These are phyloP conservation scores for Vanderwaltozyma verrucispora DNA, from an alignment of 805 yeast genomes.

Conservation along the genomic window DNA sequence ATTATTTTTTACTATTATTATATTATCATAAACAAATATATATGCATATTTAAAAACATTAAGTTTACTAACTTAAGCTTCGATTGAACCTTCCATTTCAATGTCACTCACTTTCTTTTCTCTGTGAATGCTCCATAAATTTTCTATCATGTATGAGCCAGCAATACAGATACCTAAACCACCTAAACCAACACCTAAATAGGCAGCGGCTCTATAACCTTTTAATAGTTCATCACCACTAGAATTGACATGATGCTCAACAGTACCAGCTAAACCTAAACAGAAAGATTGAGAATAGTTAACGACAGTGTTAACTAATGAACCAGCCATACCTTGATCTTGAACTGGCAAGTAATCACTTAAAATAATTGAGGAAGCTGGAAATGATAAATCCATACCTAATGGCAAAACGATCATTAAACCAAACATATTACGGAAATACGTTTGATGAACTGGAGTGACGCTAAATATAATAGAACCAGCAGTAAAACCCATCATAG, in stretches of 20 bases:
- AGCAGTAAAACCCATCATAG: constrained; percentile 45
- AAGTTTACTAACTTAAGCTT: too few relatives aligned
- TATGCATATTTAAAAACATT: too few relatives aligned
- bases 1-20: too few relatives aligned
- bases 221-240: constrained; percentile 22
- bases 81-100: not conserved
- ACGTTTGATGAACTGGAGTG: constrained; percentile 49
- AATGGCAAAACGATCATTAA: constrained; percentile 46
- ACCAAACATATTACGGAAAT: constrained; percentile 48
- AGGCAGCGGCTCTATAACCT: constrained; percentile 48
- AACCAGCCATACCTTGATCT: constrained; percentile 73
- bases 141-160: constrained; percentile 4
- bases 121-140: constrained; percentile 6
- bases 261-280: constrained; percentile 61
- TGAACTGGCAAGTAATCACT: constrained; percentile 48
- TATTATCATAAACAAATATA: too few relatives aligned
- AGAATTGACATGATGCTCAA: constrained; percentile 36
- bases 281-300: constrained; percentile 66
- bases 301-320: constrained; percentile 57
- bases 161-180: constrained; percentile 5
- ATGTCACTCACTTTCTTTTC: not conserved
- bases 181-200: constrained; percentile 53
- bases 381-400: constrained; percentile 76
- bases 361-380: constrained; percentile 57
- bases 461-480: constrained; percentile 45